phyloP scores from a whole-genome alignment of 129 eudicot species.

The Pulicaria dysenterica region DNA sequence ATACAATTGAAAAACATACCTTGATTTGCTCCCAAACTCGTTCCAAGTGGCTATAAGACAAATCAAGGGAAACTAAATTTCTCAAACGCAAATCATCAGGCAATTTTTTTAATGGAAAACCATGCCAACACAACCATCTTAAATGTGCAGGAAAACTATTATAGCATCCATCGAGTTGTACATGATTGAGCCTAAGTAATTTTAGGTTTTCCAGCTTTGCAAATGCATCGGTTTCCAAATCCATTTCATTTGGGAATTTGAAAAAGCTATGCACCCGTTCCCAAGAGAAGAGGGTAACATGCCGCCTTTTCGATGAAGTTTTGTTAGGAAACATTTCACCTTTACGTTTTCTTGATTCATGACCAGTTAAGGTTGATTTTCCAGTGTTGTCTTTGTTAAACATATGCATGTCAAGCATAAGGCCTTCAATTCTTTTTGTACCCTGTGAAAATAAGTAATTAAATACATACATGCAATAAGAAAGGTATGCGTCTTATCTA shows the following conservation, averaged over 20 bases:
- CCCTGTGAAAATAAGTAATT: conserved; percentile 18
- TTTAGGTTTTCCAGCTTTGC: conserved; percentile 25
- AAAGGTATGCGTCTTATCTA: too few relatives aligned
- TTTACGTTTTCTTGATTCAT: not conserved
- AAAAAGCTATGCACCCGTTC: not conserved
- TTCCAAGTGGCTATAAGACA: conserved; percentile 29
- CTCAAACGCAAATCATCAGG: conserved; percentile 19
- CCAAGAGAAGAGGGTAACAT: conserved; percentile 12
- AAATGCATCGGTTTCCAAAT: conserved; percentile 24
- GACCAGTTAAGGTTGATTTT: not conserved
- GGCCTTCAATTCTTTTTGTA: conserved; percentile 14
- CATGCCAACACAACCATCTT: conserved; percentile 36
- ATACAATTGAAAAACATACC: not conserved
- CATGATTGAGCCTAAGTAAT: conserved; percentile 21
- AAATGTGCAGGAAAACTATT: conserved; percentile 20
- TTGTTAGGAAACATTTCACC: not conserved
- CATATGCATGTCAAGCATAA: conserved; percentile 24
- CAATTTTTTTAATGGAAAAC: conserved; percentile 8
- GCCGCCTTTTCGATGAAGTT: not conserved
- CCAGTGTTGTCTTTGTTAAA: not conserved
- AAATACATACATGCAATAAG: too few relatives aligned
- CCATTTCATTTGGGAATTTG: not conserved
- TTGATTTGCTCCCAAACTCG: conserved; percentile 18
- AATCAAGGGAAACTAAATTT: conserved; percentile 25
- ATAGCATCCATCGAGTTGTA: conserved; percentile 18